phyloP scores from a whole-genome alignment of 805 yeast genomes.

The Komagataella pseudopastoris region DNA sequence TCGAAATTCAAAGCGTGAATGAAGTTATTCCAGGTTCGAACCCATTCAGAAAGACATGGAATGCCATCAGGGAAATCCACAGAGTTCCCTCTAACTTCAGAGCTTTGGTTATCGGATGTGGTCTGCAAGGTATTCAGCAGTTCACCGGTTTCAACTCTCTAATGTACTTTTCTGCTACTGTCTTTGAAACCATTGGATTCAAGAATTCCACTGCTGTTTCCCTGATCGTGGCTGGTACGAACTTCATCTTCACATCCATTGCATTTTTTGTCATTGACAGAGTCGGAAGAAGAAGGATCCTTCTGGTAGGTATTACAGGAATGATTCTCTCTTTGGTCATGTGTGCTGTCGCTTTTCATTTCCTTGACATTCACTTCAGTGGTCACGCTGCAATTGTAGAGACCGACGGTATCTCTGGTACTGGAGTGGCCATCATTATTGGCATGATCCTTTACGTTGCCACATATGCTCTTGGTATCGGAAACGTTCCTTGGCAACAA shows the following conservation, averaged over 20 bases:
- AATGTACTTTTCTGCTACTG: slow-evolving; percentile 90
- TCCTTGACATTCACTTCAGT: slow-evolving; percentile 46
- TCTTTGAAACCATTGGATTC: slow-evolving; percentile 86
- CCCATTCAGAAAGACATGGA: slow-evolving; percentile 37
- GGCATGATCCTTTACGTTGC: slow-evolving; percentile 84
- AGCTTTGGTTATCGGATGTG: slow-evolving; percentile 84
- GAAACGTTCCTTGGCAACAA: slow-evolving; percentile 98
- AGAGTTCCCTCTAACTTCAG: slow-evolving; percentile 68
- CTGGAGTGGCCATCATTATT: slow-evolving; percentile 82
- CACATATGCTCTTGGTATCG: slow-evolving; percentile 86
- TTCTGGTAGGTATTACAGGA: slow-evolving; percentile 71
- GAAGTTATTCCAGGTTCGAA: slow-evolving; percentile 30
- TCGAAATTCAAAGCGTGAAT: slow-evolving; percentile 43
- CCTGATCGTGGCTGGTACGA: slow-evolving; percentile 85
- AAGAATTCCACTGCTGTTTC: slow-evolving; percentile 88
- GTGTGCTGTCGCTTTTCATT: slow-evolving; percentile 88
- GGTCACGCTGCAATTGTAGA: slow-evolving; percentile 29
- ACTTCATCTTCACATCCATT: slow-evolving; percentile 73
- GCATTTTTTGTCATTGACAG: slow-evolving; percentile 82
- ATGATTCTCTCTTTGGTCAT: slow-evolving; percentile 68
- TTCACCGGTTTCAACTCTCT: slow-evolving; percentile 93
- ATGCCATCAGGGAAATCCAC: slow-evolving; percentile 52
- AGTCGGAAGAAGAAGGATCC: slow-evolving; percentile 77
- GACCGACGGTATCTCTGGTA: slow-evolving; percentile 42
- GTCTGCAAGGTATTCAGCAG: slow-evolving; percentile 92